Base-by-base conservation (phyloP, 805 yeast species). In the Saccharomycopsis microspora region DNA sequence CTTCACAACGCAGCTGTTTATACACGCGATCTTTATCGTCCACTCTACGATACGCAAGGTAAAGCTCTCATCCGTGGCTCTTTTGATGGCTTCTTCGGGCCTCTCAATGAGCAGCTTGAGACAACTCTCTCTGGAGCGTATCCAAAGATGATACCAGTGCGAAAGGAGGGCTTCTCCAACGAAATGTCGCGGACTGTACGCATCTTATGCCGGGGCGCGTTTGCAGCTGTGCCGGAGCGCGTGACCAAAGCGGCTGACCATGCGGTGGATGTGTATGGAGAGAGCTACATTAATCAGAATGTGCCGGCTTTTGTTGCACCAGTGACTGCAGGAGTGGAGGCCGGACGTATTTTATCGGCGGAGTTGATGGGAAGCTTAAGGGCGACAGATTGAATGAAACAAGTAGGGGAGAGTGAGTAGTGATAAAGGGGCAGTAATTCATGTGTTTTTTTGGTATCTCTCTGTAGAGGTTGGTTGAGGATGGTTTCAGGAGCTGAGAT, bases 61-160 rank as follows among this genome's bases (percentile, higher is more conserved):
- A 77, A 76, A 57, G 82, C 85, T 39, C 59, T 80, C 44, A 54
- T 83, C 37, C 70, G 86, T 54, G 69, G 81, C n/a, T 71, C 74
- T 29, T 57, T 80, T 28, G 87, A 82, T 60, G 81, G 85, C 3
- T 35, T 80, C 8, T 65, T 83, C 42, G 69, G 67, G 36, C 89
- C 93, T 32, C 41, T 81, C 41, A 86, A 83, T 64, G 63, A 69
- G 35, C 64, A 69, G 34, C 60, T 83, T 45, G 79, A 72, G 52
- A 60, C 66, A 1, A 55, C 68, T 29, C 68, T 76, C 32, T 60
- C 65, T 38, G 63, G 61, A 35, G 66, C 70, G 54, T 66, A 75
- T 36, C 82, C 84, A 19, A 64, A 64, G n/a, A 64, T 64, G 27
- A 63, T 64, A 49, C 57, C 61, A 28, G 71, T 75, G 4, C 56